These are phyloP conservation scores for Arthrobotrys conoides DNA, from an alignment of 2,329 filamentous ascomycete species.

Conservation along the genomic window DNA sequence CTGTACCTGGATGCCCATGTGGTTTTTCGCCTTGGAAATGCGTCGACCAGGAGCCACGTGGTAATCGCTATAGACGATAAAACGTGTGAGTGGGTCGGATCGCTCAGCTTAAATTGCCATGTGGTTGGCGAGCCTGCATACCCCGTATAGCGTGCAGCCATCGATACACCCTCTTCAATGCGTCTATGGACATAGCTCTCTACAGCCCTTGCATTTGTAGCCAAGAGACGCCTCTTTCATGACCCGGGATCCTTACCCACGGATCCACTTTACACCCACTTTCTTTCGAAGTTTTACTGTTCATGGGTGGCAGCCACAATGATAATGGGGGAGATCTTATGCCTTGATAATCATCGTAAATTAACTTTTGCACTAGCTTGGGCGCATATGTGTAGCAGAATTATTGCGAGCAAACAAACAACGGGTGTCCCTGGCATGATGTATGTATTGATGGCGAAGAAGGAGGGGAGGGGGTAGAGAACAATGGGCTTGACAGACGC, in stretches of 20 bases:
- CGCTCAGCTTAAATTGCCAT: constrained; percentile 54
- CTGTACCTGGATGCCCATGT: constrained; percentile 35
- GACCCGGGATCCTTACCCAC: constrained; percentile 48
- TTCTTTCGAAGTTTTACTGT: not conserved
- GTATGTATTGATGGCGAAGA: constrained; percentile 25
- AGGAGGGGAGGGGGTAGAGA: too few relatives aligned
- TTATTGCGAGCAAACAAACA: constrained; percentile 51
- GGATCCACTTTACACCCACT: constrained; percentile 27
- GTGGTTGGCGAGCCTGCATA: constrained; percentile 52
- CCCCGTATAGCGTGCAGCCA: constrained; percentile 41
- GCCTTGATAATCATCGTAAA: constrained; percentile 34
- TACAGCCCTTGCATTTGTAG: constrained; percentile 30
- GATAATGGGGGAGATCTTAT: constrained; percentile 24
- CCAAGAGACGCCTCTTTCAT: constrained; percentile 27
- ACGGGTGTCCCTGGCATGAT: constrained; percentile 50
- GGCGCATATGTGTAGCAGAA: constrained; percentile 37
- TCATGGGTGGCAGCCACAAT: constrained; percentile 15
- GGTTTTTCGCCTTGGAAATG: constrained; percentile 38
- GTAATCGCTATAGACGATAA: constrained; percentile 31
- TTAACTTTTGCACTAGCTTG: constrained; percentile 42
- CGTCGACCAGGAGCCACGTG: constrained; percentile 44
- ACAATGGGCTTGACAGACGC: constrained; percentile 47
- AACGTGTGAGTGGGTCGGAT: constrained; percentile 39
- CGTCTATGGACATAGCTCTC: constrained; percentile 31
- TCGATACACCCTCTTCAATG: constrained; percentile 38